These are phyloP conservation scores for Fusarium miscanthi DNA, from an alignment of 2,329 filamentous ascomycete species.

Conservation along the genomic window DNA sequence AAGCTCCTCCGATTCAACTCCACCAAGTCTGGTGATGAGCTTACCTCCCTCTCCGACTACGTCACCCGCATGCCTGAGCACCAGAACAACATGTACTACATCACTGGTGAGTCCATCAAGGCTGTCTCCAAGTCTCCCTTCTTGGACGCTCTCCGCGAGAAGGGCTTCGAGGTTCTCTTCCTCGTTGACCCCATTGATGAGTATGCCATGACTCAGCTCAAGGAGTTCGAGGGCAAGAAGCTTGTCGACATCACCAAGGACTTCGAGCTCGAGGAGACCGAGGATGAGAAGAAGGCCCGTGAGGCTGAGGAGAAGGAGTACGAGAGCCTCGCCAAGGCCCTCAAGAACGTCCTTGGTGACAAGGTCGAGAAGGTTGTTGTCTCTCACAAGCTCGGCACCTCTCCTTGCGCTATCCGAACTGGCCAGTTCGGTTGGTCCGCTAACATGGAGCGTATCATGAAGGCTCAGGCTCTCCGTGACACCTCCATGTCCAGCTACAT, in stretches of 20 bases:
- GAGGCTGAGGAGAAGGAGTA: conserved; percentile 99
- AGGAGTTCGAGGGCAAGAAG: conserved; percentile 99
- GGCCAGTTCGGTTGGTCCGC: conserved; percentile 99
- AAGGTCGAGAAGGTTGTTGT: conserved; percentile 99
- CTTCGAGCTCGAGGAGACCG: conserved; percentile 99
- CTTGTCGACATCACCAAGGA: conserved; percentile 99
- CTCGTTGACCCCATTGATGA: conserved; percentile 99
- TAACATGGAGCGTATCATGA: conserved; percentile 99
- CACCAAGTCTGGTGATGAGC: conserved; percentile 97
- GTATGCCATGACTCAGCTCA: conserved; percentile 99
- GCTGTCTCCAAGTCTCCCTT: conserved; percentile 98
- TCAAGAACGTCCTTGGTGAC: conserved; percentile 99
- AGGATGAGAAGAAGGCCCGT: conserved; percentile 97
- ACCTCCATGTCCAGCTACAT: conserved; percentile 99
- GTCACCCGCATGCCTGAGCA: conserved; percentile 99
- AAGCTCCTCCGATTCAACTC: conserved; percentile 99
- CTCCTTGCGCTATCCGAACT: conserved; percentile 98
- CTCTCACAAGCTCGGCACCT: conserved; percentile 93
- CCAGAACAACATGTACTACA: conserved; percentile 99
- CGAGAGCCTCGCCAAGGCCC: conserved; percentile 91
- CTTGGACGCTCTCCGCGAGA: conserved; percentile 97
- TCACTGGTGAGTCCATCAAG: conserved; percentile 99
- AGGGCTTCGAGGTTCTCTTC: conserved; percentile 99
- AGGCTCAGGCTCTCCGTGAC: conserved; percentile 99
- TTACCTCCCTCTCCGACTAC: conserved; percentile 95